Conservation (phyloP, 495 filamentous ascomycete genomes). For the Penicillium bovifimosum region DNA sequence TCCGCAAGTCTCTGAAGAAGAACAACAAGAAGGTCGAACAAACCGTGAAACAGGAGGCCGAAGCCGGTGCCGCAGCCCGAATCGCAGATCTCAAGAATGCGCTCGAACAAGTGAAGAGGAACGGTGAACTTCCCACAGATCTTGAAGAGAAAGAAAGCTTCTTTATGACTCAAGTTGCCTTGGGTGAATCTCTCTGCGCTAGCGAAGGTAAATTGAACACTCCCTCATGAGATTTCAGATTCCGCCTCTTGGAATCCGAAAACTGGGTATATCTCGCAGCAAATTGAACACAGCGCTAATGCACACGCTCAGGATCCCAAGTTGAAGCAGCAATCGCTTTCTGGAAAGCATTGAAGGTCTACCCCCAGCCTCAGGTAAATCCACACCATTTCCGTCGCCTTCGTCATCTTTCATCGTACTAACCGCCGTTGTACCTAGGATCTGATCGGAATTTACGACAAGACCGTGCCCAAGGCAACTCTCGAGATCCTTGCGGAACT, state of each 20-base stretch:
- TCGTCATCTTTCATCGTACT: not conserved
- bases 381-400: not conserved
- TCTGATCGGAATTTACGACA: constrained; percentile 72
- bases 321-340: constrained; percentile 88
- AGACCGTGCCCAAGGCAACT: constrained; percentile 92
- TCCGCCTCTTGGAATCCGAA: no score
- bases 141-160: constrained; percentile 87
- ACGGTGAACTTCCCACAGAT: constrained; percentile 77
- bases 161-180: constrained; percentile 91
- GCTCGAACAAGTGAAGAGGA: constrained; percentile 73
- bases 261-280: not conserved
- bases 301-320: constrained; percentile 49
- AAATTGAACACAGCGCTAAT: not conserved
- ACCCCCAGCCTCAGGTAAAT: constrained; percentile 62
- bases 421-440: constrained; percentile 18
- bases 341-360: constrained; percentile 97
- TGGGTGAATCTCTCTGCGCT: constrained; percentile 70
- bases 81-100: constrained; percentile 62
- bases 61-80: constrained; percentile 57
- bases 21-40: constrained; percentile 72
- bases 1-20: constrained; percentile 77
- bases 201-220: constrained; percentile 48
- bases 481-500: constrained; percentile 95
- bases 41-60: constrained; percentile 70
- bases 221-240: no score